Evolutionary conservation across 2,329 filamentous ascomycete genomes (phyloP).

Genomic region (Ceratocystiopsis minuta): DNA sequence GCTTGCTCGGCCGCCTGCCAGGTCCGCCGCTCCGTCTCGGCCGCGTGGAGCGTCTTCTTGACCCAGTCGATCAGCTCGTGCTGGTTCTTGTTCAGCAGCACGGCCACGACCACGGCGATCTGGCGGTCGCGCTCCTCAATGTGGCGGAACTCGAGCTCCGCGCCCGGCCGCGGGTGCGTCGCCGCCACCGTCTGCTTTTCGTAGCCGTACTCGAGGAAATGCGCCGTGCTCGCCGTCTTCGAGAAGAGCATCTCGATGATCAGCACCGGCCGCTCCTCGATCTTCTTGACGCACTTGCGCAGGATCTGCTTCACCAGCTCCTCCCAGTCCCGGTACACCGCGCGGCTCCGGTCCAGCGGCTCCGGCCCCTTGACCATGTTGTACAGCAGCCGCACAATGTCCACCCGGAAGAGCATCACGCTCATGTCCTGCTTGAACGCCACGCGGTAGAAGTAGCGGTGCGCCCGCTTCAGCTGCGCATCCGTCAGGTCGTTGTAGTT

Average conservation of each 20-base stretch:
- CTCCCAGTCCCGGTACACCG: slow-evolving; percentile 77
- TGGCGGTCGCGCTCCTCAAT: slow-evolving; percentile 45
- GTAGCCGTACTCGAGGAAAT: slow-evolving; percentile 79
- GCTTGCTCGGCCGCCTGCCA: slow-evolving; percentile 41
- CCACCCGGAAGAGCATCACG: slow-evolving; percentile 74
- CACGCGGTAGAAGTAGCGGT: slow-evolving; percentile 84
- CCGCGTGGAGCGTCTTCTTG: slow-evolving; percentile 49
- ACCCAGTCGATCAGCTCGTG: slow-evolving; percentile 66
- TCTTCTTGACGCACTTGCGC: slow-evolving; percentile 62
- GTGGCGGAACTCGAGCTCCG: slow-evolving; percentile 67
- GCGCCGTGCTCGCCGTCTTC: slow-evolving; percentile 67
- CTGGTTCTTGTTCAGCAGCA: slow-evolving; percentile 64
- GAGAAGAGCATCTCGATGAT: slow-evolving; percentile 89
- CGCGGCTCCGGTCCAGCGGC: slow-evolving; percentile 46
- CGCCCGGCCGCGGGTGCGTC: slow-evolving; percentile 45
- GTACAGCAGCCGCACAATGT: slow-evolving; percentile 76
- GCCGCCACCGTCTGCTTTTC: slow-evolving; percentile 56
- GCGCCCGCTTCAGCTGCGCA: slow-evolving; percentile 72
- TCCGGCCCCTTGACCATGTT: slow-evolving; percentile 83
- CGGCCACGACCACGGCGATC: slow-evolving; percentile 62
- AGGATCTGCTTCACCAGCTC: slow-evolving; percentile 74
- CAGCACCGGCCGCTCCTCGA: slow-evolving; percentile 69
- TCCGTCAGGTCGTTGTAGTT: slow-evolving; percentile 67
- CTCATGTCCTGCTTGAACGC: slow-evolving; percentile 90
- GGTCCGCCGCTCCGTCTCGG: slow-evolving; percentile 52